Percentiles rank a stretch among this genome's conserved stretches.
These are phyloP conservation scores for Annulohypoxylon nitens DNA, from an alignment of 495 filamentous ascomycete species.

Conservation along the genomic window DNA sequence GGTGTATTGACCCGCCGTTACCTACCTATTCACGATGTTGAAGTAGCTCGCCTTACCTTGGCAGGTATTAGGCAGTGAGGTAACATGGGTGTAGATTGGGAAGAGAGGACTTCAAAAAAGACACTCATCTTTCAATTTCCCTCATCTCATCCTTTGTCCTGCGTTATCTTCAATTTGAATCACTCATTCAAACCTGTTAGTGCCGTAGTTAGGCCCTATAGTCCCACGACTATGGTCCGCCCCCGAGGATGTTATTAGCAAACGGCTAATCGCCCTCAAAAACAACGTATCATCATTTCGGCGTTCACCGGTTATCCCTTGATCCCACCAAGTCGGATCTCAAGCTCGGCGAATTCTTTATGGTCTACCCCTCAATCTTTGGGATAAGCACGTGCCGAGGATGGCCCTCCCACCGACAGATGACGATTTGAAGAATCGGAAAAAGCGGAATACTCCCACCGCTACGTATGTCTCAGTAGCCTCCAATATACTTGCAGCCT, in stretches of 20 bases:
- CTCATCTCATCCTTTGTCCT: neutral
- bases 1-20: neutral
- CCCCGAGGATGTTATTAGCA: neutral
- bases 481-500: conserved; percentile 4
- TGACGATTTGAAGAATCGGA: conserved; percentile 9
- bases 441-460: conserved; percentile 18
- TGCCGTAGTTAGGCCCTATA: neutral
- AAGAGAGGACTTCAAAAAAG: neutral
- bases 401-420: neutral
- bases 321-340: neutral
- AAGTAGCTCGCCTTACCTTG: neutral
- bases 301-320: neutral
- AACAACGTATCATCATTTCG: neutral
- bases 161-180: neutral
- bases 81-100: neutral
- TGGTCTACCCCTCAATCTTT: neutral
- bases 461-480: neutral
- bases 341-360: neutral
- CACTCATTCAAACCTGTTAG: neutral
- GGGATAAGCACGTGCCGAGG: conserved; percentile 16
- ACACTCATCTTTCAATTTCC: neutral
- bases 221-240: neutral
- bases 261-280: neutral
- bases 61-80: neutral
- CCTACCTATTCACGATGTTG: neutral